Evolutionary conservation across 805 yeast species (phyloP).

Genomic region (Metschnikowia orientalis): DNA sequence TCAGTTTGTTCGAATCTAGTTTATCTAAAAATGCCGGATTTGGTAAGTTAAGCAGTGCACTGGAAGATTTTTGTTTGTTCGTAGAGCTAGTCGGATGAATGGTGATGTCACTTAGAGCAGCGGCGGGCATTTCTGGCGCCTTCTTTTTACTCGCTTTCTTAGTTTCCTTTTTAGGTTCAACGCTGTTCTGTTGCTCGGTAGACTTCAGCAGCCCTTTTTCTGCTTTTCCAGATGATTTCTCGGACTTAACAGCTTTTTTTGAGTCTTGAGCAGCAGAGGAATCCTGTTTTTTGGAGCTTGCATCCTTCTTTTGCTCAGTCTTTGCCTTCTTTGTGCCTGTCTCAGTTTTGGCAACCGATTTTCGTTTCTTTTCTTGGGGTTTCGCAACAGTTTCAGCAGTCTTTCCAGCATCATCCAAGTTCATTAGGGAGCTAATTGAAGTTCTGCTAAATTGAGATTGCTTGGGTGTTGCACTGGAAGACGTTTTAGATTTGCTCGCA

Average conservation of each 20-base stretch:
- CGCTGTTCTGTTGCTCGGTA: conserved; percentile 5
- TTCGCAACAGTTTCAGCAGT: conserved; percentile 4
- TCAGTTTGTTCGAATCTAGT: conserved; percentile 8
- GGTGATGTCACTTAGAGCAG: conserved; percentile 14
- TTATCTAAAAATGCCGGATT: conserved; percentile 17
- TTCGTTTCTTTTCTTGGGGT: conserved; percentile 12
- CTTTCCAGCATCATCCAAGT: conserved; percentile 28
- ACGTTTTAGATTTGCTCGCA: conserved; percentile 1
- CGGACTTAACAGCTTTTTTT: too few relatives aligned
- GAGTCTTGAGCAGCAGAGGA: too few relatives aligned
- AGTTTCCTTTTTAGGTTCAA: conserved; percentile 9
- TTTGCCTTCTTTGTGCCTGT: conserved; percentile 10
- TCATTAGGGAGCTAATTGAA: conserved; percentile 39
- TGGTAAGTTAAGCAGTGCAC: conserved; percentile 11
- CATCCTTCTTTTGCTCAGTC: conserved; percentile 6
- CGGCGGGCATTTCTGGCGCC: conserved; percentile 17
- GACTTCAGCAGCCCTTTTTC: conserved; percentile 10
- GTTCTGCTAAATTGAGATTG: conserved; percentile 24
- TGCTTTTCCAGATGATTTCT: conserved; percentile 11
- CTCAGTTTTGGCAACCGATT: conserved; percentile 11
- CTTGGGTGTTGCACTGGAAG: conserved; percentile 4
- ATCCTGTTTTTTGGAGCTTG: too few relatives aligned
- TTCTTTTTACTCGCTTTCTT: conserved; percentile 17
- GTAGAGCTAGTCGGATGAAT: conserved; percentile 23
- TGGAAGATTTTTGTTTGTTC: conserved; percentile 14